These are phyloP conservation scores for Nidularia pulvinata DNA, from an alignment of 768 basidiomycete genomes.

Conservation along the genomic window DNA sequence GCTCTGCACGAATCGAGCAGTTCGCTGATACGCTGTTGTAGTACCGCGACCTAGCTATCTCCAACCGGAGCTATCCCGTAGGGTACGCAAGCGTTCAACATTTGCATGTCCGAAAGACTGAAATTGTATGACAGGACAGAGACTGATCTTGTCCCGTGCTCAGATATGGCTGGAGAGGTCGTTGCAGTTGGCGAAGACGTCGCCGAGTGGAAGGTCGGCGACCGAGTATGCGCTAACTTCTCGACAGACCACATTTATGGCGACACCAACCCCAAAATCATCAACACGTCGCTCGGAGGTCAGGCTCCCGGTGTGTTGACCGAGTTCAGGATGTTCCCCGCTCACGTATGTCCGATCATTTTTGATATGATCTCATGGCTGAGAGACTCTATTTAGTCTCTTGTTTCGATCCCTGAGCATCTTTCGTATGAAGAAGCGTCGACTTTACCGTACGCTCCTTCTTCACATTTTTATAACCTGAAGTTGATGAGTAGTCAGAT, in stretches of 20 bases:
- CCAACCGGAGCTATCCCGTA: slow-evolving; percentile 28
- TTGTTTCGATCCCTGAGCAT: slow-evolving; percentile 48
- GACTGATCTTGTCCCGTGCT: slow-evolving; percentile 18
- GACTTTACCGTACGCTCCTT: slow-evolving; percentile 40
- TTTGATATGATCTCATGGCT: not conserved
- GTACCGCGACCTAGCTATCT: slow-evolving; percentile 44
- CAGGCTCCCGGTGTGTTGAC: slow-evolving; percentile 43
- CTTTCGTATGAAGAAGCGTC: slow-evolving; percentile 57
- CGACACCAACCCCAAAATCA: slow-evolving; percentile 25
- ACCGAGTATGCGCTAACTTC: slow-evolving; percentile 52
- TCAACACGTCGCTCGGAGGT: slow-evolving; percentile 35
- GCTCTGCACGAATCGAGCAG: not conserved
- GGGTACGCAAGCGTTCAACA: slow-evolving; percentile 10
- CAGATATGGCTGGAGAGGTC: slow-evolving; percentile 52
- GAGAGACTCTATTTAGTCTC: slow-evolving; percentile 18
- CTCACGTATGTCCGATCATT: not conserved
- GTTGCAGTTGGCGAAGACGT: slow-evolving; percentile 34
- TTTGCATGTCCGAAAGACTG: not conserved
- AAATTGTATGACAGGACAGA: not conserved
- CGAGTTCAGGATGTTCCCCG: slow-evolving; percentile 38
- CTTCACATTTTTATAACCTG: not conserved
- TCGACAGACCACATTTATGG: slow-evolving; percentile 39
- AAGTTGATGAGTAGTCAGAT: slow-evolving; percentile 21
- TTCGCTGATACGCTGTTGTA: slow-evolving; percentile 5
- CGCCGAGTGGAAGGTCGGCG: slow-evolving; percentile 42